Conservation (phyloP, 73 alveolate genomes). For the Tetrahymena thermophila region DNA sequence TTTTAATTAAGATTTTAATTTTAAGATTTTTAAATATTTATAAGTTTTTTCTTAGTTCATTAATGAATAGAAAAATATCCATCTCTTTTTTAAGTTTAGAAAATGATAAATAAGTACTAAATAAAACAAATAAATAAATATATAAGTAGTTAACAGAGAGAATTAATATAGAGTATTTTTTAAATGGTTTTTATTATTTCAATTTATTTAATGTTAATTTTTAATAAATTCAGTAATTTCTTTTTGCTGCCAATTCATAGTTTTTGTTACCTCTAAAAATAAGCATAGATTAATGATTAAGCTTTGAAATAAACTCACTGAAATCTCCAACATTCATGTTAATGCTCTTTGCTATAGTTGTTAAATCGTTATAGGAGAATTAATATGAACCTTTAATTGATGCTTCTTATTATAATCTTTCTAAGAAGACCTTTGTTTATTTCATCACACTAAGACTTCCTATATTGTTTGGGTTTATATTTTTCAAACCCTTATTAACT, state of each 20-base stretch:
- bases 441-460: slow-evolving; percentile 62
- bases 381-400: slow-evolving; percentile 29
- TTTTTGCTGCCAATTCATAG: slow-evolving; percentile 8
- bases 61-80: too few species aligned
- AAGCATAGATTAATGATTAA: slow-evolving; percentile 40
- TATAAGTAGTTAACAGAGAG: background rate
- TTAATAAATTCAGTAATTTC: background rate
- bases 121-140: too few species aligned
- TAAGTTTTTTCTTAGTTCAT: too few species aligned
- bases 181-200: background rate
- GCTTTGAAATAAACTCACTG: slow-evolving; percentile 55
- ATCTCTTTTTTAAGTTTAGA: too few species aligned
- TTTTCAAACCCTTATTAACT: slow-evolving; percentile 1
- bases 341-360: slow-evolving; percentile 50
- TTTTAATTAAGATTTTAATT: too few species aligned
- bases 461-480: slow-evolving; percentile 48
- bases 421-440: slow-evolving; percentile 63
- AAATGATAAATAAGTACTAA: too few species aligned
- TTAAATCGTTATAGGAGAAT: slow-evolving; percentile 53
- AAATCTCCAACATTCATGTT: slow-evolving; percentile 81
- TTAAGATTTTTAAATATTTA: too few species aligned
- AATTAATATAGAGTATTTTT: background rate
- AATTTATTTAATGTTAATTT: background rate
- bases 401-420: slow-evolving; percentile 55
- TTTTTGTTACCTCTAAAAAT: slow-evolving; percentile 5